A percentile compares a stretch with the other conserved stretches of the same genome.
Conservation (phyloP, 2,329 filamentous ascomycete species). For the Pestalotiopsis sp. region DNA sequence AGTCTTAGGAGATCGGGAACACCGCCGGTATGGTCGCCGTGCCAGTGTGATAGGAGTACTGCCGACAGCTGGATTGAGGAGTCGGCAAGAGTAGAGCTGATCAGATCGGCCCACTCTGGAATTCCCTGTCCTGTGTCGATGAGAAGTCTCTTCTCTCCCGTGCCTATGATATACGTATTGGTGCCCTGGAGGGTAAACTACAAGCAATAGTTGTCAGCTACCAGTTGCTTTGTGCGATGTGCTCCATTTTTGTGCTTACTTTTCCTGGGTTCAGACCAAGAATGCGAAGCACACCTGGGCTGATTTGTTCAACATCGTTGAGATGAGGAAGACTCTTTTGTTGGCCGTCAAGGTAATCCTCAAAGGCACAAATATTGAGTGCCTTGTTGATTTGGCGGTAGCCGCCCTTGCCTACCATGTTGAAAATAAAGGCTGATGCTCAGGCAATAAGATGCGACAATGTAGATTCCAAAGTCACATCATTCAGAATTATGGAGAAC, state of each 20-base stretch:
- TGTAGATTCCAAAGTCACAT: not conserved
- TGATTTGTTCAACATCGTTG: slow-evolving; percentile 41
- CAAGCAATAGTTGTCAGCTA: not conserved
- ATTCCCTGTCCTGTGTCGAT: slow-evolving; percentile 74
- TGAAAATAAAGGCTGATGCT: not conserved
- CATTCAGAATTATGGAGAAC: not conserved
- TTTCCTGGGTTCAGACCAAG: slow-evolving; percentile 46
- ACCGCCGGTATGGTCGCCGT: slow-evolving; percentile 80
- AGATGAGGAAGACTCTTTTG: slow-evolving; percentile 35
- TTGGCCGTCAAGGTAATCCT: slow-evolving; percentile 47
- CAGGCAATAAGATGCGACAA: not conserved
- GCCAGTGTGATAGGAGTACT: slow-evolving; percentile 88
- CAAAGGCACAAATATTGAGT: slow-evolving; percentile 47
- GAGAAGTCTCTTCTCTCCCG: slow-evolving; percentile 61
- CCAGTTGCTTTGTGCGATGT: not conserved
- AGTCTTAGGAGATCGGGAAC: slow-evolving; percentile 66
- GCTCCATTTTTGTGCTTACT: slow-evolving; percentile 21
- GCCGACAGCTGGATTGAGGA: slow-evolving; percentile 37
- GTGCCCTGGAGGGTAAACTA: slow-evolving; percentile 63
- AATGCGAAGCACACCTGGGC: slow-evolving; percentile 41
- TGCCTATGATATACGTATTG: slow-evolving; percentile 77
- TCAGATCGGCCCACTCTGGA: slow-evolving; percentile 54
- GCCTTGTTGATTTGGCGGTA: slow-evolving; percentile 49
- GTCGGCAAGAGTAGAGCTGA: slow-evolving; percentile 32
- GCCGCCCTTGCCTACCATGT: slow-evolving; percentile 26